Evolutionary conservation across 768 basidiomycete genomes (phyloP), one percentile per base, ranked within the genome.

Genomic region (Mycena venus): DNA sequence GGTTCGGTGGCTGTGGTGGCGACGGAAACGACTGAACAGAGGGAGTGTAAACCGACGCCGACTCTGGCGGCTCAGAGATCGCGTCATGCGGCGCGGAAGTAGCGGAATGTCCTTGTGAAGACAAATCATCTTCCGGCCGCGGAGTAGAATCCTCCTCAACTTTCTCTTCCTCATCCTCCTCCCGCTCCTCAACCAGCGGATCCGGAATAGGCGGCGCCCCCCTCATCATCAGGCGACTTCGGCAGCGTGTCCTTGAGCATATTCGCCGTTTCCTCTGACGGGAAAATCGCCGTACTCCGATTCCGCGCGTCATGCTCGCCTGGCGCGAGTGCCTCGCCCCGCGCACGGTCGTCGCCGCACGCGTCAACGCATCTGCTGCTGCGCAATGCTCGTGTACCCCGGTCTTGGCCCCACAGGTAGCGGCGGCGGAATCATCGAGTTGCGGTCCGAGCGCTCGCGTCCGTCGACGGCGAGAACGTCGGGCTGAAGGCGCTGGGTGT

Each of bases 401-500:
- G 78, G 77, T 34, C 68, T 78, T 31, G 25, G 14, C 8, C 73
- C 79, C 3, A 31, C 7, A 17, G 66, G 40, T 14, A 61, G 79
- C 32, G 84, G 60, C 8, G 83, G 78, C 40, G 84, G 82, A 19
- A 85, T 83, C 80, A 83, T 82, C 11, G 71, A 76, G 68, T 68
- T 74, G 36, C 59, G 34, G n/a, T 40, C 59, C 25, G 23, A 14
- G 40, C 42, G 27, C 42, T 31, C 61, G 15, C 27, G 6, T 70
- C 34, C 25, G 78, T 70, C 6, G 63, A 72, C 10, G 81, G 75
- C 47, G 81, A 79, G 2, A 78, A 75, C 42, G 64, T 78, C 14
- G 79, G 75, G 72, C 38, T 74, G 75, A 36, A 86, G 80, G 77
- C 85, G 68, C 84, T 85, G 0, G 94, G 93, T 0, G 93, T 94